phyloP scores from a whole-genome alignment of 306 rosid genomes.

The Cucumis sativus region DNA sequence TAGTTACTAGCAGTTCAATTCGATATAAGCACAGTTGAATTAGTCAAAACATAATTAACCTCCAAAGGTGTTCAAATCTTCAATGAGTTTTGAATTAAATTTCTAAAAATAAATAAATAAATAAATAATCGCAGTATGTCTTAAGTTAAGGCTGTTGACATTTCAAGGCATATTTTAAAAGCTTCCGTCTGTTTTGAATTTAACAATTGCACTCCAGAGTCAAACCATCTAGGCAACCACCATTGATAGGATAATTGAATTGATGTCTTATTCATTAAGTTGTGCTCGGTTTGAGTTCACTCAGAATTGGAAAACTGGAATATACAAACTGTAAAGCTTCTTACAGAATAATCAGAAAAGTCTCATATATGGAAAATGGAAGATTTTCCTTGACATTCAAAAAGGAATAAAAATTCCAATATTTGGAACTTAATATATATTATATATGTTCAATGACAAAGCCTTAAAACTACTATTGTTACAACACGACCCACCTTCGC shows the following conservation, averaged over 20 bases:
- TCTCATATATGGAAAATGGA: background rate
- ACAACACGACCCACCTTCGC: background rate
- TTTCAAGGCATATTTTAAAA: background rate
- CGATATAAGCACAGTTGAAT: background rate
- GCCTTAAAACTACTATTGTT: conserved; percentile 6
- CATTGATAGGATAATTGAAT: no score
- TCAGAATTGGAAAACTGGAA: no score
- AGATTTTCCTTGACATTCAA: background rate
- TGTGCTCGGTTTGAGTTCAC: background rate
- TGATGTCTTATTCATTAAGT: no score
- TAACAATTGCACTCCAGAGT: no score
- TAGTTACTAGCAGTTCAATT: background rate
- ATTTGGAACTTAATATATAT: background rate
- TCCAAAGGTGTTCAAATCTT: background rate
- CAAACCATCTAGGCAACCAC: background rate
- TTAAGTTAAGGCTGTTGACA: background rate
- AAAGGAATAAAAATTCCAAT: background rate
- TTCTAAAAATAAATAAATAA: background rate
- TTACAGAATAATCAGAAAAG: background rate
- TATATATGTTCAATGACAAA: conserved; percentile 2
- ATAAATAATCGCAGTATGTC: background rate
- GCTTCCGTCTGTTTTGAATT: background rate
- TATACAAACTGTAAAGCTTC: background rate
- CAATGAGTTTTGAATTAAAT: background rate
- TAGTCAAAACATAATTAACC: background rate